Base-by-base conservation (phyloP, 139 green algal species). In the Trebouxia sp. region DNA sequence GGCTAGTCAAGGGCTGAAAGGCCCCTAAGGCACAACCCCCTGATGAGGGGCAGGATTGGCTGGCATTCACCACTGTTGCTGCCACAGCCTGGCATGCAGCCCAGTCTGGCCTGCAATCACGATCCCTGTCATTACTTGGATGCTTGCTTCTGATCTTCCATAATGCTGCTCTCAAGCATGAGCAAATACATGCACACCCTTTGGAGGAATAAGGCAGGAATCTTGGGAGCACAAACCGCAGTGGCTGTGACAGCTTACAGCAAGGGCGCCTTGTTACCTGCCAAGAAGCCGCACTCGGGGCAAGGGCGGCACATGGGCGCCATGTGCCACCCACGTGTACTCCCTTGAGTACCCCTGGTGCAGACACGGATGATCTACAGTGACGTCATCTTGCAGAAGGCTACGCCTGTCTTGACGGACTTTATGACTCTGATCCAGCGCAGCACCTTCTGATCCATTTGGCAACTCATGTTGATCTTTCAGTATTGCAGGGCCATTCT, bases 311-410 rank as follows among this genome's bases (percentile, higher is more conserved):
- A 41, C 17, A 0, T 75, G 35, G 37, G 78, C 87, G 14, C 84
- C 47, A 20, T 37, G 20, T 14, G 53, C n/a, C 69, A 88, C 41
- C 17, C 91, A 83, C 9, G 26, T 56, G 72, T 95, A 94, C 0
- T 43, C 39, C 41, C 69, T 70, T 20, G 47, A 42, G 75, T 90
- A 96, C 39, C 92, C 92, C 41, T 79, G 69, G 47, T 94, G 90
- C 69, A 96, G 80, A 86, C 92, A 96, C 17, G 92, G 89, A 76
- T 93, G 89, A 1, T 39, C 67, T 43, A 92, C 35, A 10, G 30
- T 70, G 50, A 43, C 41, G 6, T 22, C 78, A 4, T 41, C 72
- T 28, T 67, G 74, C 32, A 79, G 78, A 22, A 39, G 43, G 62
- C 53, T 70, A 20, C 14, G 74, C 17, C 47, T 65, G 58, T 55